phyloP scores from a whole-genome alignment of 2,329 filamentous ascomycete genomes.

The Ascochyta koolunga region DNA sequence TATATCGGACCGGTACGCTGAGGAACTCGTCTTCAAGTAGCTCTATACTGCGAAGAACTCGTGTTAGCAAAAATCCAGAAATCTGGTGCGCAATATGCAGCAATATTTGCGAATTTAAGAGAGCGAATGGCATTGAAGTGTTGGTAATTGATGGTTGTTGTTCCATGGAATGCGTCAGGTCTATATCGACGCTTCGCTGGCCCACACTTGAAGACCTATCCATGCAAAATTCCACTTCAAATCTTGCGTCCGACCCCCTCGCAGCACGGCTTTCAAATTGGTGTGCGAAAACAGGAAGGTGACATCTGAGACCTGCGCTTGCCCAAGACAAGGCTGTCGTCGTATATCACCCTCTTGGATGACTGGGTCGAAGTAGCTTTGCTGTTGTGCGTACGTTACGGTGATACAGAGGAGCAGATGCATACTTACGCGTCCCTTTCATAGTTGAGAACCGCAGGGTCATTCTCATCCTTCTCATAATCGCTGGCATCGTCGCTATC shows the following conservation, averaged over 20 bases:
- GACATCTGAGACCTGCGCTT: not conserved
- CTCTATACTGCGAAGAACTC: conserved; percentile 24
- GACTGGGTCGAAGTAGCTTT: not conserved
- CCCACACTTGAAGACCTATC: not conserved
- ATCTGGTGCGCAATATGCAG: not conserved
- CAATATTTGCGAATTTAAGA: not conserved
- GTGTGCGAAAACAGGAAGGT: not conserved
- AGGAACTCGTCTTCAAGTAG: conserved; percentile 53
- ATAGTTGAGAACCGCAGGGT: conserved; percentile 21
- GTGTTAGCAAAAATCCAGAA: conserved; percentile 14
- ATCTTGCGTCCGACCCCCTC: not conserved
- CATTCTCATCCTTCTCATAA: conserved; percentile 31
- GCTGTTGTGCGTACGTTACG: not conserved
- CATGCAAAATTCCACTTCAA: not conserved
- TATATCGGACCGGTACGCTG: conserved; percentile 44
- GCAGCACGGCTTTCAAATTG: too few relatives aligned
- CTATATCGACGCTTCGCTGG: conserved; percentile 2
- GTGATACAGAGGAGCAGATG: not conserved
- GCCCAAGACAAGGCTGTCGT: not conserved
- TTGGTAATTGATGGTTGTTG: not conserved
- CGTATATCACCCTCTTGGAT: not conserved
- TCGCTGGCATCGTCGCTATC: conserved; percentile 27
- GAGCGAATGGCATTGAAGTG: not conserved
- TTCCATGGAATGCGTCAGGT: not conserved
- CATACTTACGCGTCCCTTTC: conserved; percentile 38